Conservation (phyloP, 805 yeast genomes). For the Wickerhamomyces canadensis region DNA sequence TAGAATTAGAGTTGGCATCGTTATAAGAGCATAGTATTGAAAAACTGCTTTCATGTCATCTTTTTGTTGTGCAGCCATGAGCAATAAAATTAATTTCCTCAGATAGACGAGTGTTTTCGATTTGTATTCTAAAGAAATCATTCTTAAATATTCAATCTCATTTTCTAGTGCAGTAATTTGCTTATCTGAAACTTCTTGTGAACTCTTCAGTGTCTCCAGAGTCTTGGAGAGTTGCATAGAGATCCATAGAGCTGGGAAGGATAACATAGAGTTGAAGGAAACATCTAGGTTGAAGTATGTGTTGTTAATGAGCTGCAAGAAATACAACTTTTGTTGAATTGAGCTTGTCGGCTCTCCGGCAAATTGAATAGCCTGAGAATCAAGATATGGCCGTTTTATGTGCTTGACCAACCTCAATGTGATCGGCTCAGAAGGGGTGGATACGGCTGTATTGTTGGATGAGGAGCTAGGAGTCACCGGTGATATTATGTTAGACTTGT, state of each 20-base stretch:
- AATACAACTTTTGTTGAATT: slow-evolving; percentile 6
- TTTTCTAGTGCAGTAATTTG: slow-evolving; percentile 2
- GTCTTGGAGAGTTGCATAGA: slow-evolving; percentile 14
- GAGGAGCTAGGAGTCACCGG: background rate
- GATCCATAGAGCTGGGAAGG: slow-evolving; percentile 13
- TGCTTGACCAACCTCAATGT: slow-evolving; percentile 11
- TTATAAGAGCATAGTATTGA: slow-evolving; percentile 1
- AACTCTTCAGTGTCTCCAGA: slow-evolving; percentile 1
- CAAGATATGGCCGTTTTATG: background rate
- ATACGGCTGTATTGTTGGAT: slow-evolving; percentile 6
- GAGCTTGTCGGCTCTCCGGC: slow-evolving; percentile 10
- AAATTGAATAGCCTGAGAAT: slow-evolving; percentile 11
- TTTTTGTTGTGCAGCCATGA: slow-evolving; percentile 10
- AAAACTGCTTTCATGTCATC: slow-evolving; percentile 7
- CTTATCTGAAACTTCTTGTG: background rate
- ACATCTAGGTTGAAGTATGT: slow-evolving; percentile 6
- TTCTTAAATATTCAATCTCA: slow-evolving; percentile 3
- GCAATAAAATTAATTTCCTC: slow-evolving; percentile 5
- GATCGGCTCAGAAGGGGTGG: background rate
- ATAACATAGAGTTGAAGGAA: slow-evolving; percentile 6
- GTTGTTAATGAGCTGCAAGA: slow-evolving; percentile 7
- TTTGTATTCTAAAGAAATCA: slow-evolving; percentile 4
- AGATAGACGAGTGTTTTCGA: slow-evolving; percentile 6
- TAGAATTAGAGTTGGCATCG: slow-evolving; percentile 12
- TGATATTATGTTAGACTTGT: background rate